Percentiles rank a stretch among this genome's conserved stretches.
Conservation (phyloP, 495 filamentous ascomycete genomes). For the Tuber microsphaerosporum region DNA sequence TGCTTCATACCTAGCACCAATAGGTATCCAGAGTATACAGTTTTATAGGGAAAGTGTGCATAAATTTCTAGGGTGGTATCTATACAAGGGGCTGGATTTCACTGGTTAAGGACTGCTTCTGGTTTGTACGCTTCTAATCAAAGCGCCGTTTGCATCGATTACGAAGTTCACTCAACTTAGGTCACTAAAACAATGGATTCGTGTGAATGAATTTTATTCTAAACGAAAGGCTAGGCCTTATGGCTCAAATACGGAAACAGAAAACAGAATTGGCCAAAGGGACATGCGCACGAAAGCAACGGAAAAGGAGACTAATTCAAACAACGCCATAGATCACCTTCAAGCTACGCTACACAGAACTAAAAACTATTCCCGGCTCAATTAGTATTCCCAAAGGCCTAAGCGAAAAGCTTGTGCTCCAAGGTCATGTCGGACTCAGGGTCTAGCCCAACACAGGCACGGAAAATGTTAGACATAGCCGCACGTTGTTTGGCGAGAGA, state of each 20-base stretch:
- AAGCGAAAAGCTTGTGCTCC: slow-evolving; percentile 89
- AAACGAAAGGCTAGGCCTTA: background rate
- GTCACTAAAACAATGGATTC: background rate
- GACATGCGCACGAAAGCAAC: background rate
- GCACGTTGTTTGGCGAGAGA: slow-evolving; percentile 91
- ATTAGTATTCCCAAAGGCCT: slow-evolving; percentile 7
- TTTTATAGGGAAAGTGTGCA: background rate
- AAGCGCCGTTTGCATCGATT: background rate
- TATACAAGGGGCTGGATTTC: background rate
- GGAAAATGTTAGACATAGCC: slow-evolving; percentile 96
- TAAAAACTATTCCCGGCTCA: background rate
- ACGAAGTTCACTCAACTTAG: background rate
- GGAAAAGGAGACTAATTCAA: background rate
- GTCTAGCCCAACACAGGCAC: slow-evolving; percentile 92
- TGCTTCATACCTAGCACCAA: background rate
- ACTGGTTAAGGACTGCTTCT: background rate
- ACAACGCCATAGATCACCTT: background rate
- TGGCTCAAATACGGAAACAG: background rate
- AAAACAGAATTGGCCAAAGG: background rate
- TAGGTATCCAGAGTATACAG: background rate
- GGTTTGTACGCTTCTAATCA: background rate
- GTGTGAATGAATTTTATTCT: background rate
- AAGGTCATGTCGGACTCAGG: slow-evolving; percentile 99
- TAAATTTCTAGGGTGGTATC: background rate
- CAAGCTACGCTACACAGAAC: background rate